Conservation (phyloP, 2,329 filamentous ascomycete species). For the Trichoderma sp. region DNA sequence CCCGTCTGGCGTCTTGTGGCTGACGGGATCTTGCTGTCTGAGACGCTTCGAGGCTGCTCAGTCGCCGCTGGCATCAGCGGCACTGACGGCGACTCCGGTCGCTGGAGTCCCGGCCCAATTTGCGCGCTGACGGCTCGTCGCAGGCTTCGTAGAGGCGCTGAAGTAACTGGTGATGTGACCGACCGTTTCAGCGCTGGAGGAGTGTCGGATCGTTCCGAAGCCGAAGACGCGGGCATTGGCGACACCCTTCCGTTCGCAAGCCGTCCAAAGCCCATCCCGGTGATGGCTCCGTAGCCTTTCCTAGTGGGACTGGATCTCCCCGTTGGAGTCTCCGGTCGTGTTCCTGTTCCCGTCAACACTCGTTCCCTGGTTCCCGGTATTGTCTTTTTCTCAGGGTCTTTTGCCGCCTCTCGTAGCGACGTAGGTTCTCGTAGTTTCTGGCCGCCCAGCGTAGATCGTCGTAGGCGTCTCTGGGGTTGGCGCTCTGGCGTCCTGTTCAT, state of each 20-base stretch:
- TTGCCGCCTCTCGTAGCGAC: slow-evolving; percentile 36
- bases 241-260: slow-evolving; percentile 7
- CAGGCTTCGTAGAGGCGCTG: slow-evolving; percentile 6
- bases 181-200: slow-evolving; percentile 9
- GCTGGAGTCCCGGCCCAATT: slow-evolving; percentile 10
- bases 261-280: background rate
- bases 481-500: slow-evolving; percentile 7
- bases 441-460: slow-evolving; percentile 31
- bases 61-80: background rate
- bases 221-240: slow-evolving; percentile 12
- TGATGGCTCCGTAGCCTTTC: slow-evolving; percentile 34
- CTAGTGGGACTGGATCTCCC: slow-evolving; percentile 22
- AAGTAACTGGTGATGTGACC: background rate
- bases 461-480: slow-evolving; percentile 25
- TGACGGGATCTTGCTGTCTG: slow-evolving; percentile 31
- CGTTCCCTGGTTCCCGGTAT: slow-evolving; percentile 22
- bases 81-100: slow-evolving; percentile 3
- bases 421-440: slow-evolving; percentile 38
- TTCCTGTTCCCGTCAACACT: slow-evolving; percentile 24
- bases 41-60: slow-evolving; percentile 34
- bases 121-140: background rate
- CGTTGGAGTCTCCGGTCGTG: slow-evolving; percentile 17
- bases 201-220: slow-evolving; percentile 16
- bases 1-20: slow-evolving; percentile 4
- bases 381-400: slow-evolving; percentile 45